Evolutionary conservation across 768 basidiomycete genomes (phyloP), one percentile per base, ranked within the genome.

Genomic region (Xerocomellus chrysenteron): DNA sequence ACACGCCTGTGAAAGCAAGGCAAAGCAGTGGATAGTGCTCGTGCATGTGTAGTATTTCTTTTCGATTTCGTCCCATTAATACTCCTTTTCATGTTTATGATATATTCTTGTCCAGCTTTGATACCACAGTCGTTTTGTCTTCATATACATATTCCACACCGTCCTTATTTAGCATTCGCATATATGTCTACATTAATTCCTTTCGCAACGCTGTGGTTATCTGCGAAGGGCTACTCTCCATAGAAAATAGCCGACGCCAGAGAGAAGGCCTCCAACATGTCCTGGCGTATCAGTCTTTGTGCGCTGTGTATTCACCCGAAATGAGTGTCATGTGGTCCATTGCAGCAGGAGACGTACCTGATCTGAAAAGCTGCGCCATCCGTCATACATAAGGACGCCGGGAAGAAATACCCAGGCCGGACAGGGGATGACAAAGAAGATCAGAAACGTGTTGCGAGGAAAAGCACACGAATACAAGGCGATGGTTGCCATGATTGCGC

Each of bases 361-460:
- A 55, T 78, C 71, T 26, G 65, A 60, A 30, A 77, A 52, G 55
- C 67, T 74, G 39, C 71, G 70, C 63, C 70, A 72, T 30, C 64
- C 69, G 35, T 74, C 73, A 49, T 68, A 72, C n/a, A 71, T 50
- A 3, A 72, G 71, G 44, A 93, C 69, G 6, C 87, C 90, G 0
- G 81, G 71, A 0, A 92, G 86, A 47, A 81, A 81, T 3, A 80
- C 76, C 88, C 89, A 94, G 0, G 90, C 90, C 0, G 92, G 90
- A 55, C 89, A 76, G 26, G 91, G 92, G 26, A 92, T 73, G 62
- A 92, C 82, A 35, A 84, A 88, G 69, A 90, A 94, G 42, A 94
- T 70, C 9, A 80, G 73, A 68, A 94, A 88, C 1, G 76, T 85
- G 63, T 83, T 75, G 16, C 63, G 81, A 5, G 92, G 92, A 14